These are phyloP conservation scores for Pleurotus tuber-regium DNA, from an alignment of 768 basidiomycete genomes.

Conservation along the genomic window DNA sequence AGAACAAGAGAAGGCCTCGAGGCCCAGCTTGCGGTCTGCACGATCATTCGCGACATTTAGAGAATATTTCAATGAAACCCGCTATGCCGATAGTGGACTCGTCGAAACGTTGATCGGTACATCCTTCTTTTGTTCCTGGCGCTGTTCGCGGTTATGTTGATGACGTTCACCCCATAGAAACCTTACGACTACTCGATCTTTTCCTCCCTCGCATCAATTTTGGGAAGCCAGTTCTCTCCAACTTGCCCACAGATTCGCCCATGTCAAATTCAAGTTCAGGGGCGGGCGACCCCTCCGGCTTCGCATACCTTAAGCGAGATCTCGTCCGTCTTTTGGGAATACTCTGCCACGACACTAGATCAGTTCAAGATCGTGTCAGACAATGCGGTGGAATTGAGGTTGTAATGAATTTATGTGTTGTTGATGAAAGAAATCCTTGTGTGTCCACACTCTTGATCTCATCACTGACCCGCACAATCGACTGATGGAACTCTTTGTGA, in stretches of 20 bases:
- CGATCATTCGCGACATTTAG: constrained; percentile 16
- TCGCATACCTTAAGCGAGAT: constrained; percentile 84
- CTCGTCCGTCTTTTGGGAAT: constrained; percentile 86
- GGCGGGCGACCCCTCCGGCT: constrained; percentile 51
- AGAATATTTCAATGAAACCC: constrained; percentile 41
- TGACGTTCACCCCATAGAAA: constrained; percentile 41
- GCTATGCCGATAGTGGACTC: constrained; percentile 33
- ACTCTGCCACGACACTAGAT: constrained; percentile 59
- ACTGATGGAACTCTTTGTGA: constrained; percentile 10
- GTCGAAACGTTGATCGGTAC: constrained; percentile 60
- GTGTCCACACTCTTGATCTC: constrained; percentile 32
- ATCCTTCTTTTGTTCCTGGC: constrained; percentile 18
- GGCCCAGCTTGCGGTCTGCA: neutral
- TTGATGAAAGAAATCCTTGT: constrained; percentile 94
- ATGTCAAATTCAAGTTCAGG: constrained; percentile 23
- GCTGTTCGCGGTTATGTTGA: constrained; percentile 13
- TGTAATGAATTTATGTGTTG: constrained; percentile 84
- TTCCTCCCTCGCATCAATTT: constrained; percentile 87
- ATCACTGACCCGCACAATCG: constrained; percentile 12
- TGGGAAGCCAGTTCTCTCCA: constrained; percentile 50
- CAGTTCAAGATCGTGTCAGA: constrained; percentile 74
- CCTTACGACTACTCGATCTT: constrained; percentile 70
- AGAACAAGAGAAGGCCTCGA: constrained; percentile 15
- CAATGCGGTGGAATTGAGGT: constrained; percentile 72
- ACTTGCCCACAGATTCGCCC: constrained; percentile 11